Base-by-base conservation (phyloP, 2,329 filamentous ascomycete genomes). In the Pyrenophora seminiperda region DNA sequence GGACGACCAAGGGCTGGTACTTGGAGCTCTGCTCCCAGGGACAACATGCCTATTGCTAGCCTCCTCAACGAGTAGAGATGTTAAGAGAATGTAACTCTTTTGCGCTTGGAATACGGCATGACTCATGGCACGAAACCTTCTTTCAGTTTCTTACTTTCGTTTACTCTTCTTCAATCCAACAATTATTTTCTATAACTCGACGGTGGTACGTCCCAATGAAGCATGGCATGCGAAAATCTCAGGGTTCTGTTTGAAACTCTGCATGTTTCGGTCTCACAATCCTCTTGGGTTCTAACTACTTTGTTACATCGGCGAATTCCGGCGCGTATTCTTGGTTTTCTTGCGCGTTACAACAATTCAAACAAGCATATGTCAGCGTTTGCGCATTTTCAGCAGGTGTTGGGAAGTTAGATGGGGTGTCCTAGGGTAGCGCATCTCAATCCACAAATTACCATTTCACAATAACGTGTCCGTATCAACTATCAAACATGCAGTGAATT, bases 31-130 rank as follows among this genome's bases (percentile, higher is more conserved):
- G 67, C 67, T 14, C 68, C 67, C 10, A 60, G 68, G 46, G 68
- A 73, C 37, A 72, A 72, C 50, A 71, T 73, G 54, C 71, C 71
- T 20, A 75, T 75, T 54, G 68, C 72, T 13, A 68, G 70, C 43
- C 52, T 75, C 7, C 62, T 75, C 55, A 75, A 66, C 15, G 72
- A 74, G 42, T 71, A 74, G 48, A 69, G 66, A 65, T 71, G 72
- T 41, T 55, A 46, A 30, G 36, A 20, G 17, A 33, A 11, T 17
- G 32, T 22, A 39, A 41, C 13, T 11, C 18, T 14, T 42, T 27
- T 17, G 42, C 18, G 13, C 32, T 50, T 40, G 44, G 19, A 37
- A 19, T 36, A 29, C 18, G 31, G 37, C 39, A 33, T 44, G 40
- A 44, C 20, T 50, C 31, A 38, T 27, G 22, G 30, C 27, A 38